phyloP scores from a whole-genome alignment of 768 basidiomycete species.

The Xerocomus spinulosus region DNA sequence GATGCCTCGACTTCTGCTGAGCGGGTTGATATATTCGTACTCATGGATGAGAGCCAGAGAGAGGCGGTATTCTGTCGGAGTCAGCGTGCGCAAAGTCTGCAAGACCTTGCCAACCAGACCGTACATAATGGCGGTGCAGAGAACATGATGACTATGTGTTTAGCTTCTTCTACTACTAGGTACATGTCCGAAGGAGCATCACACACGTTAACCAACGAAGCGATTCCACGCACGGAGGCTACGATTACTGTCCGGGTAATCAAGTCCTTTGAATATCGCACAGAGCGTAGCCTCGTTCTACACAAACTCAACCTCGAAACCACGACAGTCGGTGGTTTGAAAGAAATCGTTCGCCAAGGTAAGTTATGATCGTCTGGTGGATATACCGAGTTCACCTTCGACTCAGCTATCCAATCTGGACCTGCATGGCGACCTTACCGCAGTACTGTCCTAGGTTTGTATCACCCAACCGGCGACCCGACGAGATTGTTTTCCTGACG shows the following conservation, averaged over 20 bases:
- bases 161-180: not conserved
- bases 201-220: constrained; percentile 56
- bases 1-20: constrained; percentile 7
- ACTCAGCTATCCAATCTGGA: constrained; percentile 63
- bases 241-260: constrained; percentile 89
- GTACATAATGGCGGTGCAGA: no score
- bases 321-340: constrained; percentile 76
- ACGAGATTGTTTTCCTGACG: not conserved
- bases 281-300: constrained; percentile 82
- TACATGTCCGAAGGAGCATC: constrained; percentile 34
- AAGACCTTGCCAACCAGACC: no score
- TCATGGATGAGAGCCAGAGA: constrained; percentile 4
- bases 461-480: not conserved
- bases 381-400: constrained; percentile 4
- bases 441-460: constrained; percentile 59
- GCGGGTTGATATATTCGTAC: constrained; percentile 6
- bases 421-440: constrained; percentile 89
- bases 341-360: constrained; percentile 69
- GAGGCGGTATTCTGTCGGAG: no score
- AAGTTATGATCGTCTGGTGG: constrained; percentile 11
- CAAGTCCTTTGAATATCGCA: constrained; percentile 92
- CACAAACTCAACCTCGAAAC: constrained; percentile 74
- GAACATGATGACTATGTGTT: no score
- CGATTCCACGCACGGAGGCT: constrained; percentile 65
- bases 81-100: no score